Conservation (phyloP, 2,329 filamentous ascomycete genomes). For the Colletotrichum sp. region DNA sequence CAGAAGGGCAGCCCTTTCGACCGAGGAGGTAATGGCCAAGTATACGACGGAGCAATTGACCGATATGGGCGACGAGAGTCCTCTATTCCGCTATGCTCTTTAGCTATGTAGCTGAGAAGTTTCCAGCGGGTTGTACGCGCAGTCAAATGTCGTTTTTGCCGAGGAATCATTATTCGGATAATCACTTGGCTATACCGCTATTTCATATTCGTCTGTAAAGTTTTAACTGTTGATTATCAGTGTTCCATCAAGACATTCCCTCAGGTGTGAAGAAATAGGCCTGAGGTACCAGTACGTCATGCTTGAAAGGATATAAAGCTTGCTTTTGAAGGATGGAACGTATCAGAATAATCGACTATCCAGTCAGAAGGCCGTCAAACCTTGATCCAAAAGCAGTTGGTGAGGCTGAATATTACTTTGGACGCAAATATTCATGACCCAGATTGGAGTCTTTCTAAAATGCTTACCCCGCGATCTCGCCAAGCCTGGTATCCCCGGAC, state of each 20-base stretch:
- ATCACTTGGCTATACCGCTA: not conserved
- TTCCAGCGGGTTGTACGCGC: no score
- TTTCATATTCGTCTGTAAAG: not conserved
- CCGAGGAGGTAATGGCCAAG: not conserved
- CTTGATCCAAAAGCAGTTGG: not conserved
- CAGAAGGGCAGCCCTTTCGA: not conserved
- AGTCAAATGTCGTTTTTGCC: no score
- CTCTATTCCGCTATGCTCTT: not conserved
- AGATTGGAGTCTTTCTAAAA: not conserved
- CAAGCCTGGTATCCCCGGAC: not conserved
- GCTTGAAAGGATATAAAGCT: not conserved
- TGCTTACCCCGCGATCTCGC: not conserved
- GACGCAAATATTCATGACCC: no score
- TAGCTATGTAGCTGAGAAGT: not conserved
- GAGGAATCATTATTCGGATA: not conserved
- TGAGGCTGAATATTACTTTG: no score
- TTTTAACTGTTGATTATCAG: not conserved
- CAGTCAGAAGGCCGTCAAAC: rapidly evolving
- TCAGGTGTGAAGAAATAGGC: not conserved
- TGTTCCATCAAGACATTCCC: not conserved
- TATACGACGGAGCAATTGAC: not conserved
- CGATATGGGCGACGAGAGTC: not conserved
- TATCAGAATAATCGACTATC: not conserved
- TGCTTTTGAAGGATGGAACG: not conserved
- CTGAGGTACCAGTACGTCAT: not conserved